Evolutionary conservation across 441 rosid species (phyloP), one percentile per base, ranked within the genome.

Genomic region (Adansonia rubrostipa): DNA sequence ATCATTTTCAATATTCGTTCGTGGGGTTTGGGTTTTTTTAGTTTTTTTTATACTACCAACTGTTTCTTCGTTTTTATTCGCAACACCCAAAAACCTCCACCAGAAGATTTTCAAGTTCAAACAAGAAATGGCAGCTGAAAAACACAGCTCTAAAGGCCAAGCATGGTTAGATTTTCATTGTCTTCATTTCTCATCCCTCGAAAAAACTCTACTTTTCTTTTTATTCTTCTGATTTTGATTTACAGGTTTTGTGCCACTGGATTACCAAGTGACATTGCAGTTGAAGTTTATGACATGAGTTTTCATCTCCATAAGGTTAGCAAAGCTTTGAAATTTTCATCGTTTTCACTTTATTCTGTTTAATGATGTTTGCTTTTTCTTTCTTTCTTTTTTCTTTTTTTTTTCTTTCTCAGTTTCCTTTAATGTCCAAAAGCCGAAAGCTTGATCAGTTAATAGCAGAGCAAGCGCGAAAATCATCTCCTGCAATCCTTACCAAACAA

Each of bases 201-300:
- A 58, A 20, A 54, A 61, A 11, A 28, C 5, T 15, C 6, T 5
- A 36, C 40, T 2, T 10, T 0, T 42, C 60, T 58, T 53, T 57
- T 36, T 36, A 0, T 36, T 36, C 17, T 17, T 68, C 22, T 64
- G 9, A 28, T 50, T n/a, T 22, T 57, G 78, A 77, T 19, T 78
- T 84, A 79, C 79, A 91, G 93, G 95, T 89, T 91, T 68, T 91
- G 92, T 76, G 88, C 93, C 0, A 86, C 92, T 74, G 93, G 93
- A 0, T 84, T 91, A 78, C 92, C 95, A 8, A 91, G 93, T 67
- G 93, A 91, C 86, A 85, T 91, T 82, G 86, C 87, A 65, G 79
- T 89, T 79, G 89, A 91, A 78, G 89, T 91, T 0, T 91, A 84
- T 13, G 93, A 88, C 72, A 91, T 91, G 93, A 82, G 83, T 40